Percentiles rank a stretch among this genome's conserved stretches.
phyloP scores from a whole-genome alignment of 2,329 filamentous ascomycete species.

The Clonostachys byssicola region DNA sequence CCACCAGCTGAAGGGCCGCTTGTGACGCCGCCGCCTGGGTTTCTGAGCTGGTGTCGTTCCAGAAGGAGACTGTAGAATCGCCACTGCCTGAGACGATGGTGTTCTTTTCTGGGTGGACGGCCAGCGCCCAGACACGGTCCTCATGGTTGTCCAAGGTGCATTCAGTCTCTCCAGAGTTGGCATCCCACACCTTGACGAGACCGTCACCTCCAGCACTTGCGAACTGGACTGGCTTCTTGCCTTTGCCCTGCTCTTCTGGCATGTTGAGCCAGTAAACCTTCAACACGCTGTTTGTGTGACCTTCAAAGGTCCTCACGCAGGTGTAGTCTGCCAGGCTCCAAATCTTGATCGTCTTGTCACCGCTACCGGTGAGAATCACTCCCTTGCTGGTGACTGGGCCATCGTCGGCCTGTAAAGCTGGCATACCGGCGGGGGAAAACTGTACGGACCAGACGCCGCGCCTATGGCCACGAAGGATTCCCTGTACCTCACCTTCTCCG shows the following conservation, averaged over 20 bases:
- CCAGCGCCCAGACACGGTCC: slow-evolving; percentile 89
- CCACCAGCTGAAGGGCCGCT: slow-evolving; percentile 74
- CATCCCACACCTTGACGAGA: slow-evolving; percentile 94
- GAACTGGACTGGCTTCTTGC: slow-evolving; percentile 63
- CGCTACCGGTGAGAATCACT: slow-evolving; percentile 82
- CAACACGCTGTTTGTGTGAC: slow-evolving; percentile 90
- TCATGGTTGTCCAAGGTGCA: slow-evolving; percentile 95
- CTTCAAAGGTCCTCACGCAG: slow-evolving; percentile 91
- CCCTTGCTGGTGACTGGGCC: slow-evolving; percentile 74
- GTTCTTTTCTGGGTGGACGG: slow-evolving; percentile 64
- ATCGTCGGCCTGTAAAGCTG: slow-evolving; percentile 67
- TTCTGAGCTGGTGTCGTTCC: slow-evolving; percentile 83
- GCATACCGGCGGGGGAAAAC: slow-evolving; percentile 78
- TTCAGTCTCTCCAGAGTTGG: slow-evolving; percentile 76
- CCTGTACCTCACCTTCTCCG: slow-evolving; percentile 84
- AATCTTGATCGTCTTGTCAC: slow-evolving; percentile 92
- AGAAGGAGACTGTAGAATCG: slow-evolving; percentile 91
- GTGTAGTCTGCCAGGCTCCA: slow-evolving; percentile 93
- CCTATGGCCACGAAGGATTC: slow-evolving; percentile 87
- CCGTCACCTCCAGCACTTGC: slow-evolving; percentile 91
- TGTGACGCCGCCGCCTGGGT: slow-evolving; percentile 72
- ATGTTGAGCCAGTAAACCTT: slow-evolving; percentile 84
- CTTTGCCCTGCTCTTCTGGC: slow-evolving; percentile 41
- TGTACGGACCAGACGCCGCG: slow-evolving; percentile 94
- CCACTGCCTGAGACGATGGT: slow-evolving; percentile 86